phyloP scores from a whole-genome alignment of 108 stramenopile genomes.

The Skeletonema menzelii region DNA sequence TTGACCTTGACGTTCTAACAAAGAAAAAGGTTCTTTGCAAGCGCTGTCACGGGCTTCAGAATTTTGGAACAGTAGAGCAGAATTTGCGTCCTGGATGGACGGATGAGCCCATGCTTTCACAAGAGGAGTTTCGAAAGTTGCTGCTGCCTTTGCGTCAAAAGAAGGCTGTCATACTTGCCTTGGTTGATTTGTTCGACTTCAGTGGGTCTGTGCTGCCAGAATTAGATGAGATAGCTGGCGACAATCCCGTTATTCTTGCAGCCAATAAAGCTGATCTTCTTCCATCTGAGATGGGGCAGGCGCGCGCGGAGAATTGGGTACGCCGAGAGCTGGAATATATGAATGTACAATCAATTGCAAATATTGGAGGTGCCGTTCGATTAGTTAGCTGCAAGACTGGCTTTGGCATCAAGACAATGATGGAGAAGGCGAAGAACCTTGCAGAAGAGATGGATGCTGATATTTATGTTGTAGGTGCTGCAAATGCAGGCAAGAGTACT shows the following conservation, averaged over 20 bases:
- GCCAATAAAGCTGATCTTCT: conserved; percentile 90
- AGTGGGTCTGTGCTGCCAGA: conserved; percentile 85
- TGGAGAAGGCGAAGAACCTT: conserved; percentile 72
- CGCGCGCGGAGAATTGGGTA: conserved; percentile 86
- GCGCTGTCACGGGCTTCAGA: conserved; percentile 83
- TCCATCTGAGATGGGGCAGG: conserved; percentile 80
- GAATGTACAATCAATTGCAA: conserved; percentile 80
- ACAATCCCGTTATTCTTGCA: conserved; percentile 89
- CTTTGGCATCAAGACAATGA: conserved; percentile 68
- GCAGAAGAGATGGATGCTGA: conserved; percentile 83
- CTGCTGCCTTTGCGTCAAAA: conserved; percentile 69
- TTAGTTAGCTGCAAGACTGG: conserved; percentile 88
- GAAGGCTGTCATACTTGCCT: conserved; percentile 79
- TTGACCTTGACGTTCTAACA: conserved; percentile 68
- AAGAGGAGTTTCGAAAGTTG: conserved; percentile 78
- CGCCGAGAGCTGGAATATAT: conserved; percentile 86
- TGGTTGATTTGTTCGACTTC: conserved; percentile 92
- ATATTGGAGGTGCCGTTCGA: conserved; percentile 85
- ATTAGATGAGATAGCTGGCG: conserved; percentile 87
- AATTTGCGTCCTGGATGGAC: conserved; percentile 85
- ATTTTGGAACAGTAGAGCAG: conserved; percentile 80
- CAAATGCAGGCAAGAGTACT: conserved; percentile 90
- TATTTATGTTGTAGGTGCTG: conserved; percentile 89
- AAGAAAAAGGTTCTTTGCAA: conserved; percentile 84
- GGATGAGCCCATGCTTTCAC: conserved; percentile 80